phyloP scores from a whole-genome alignment of 202 grass and related monocot genomes.

The Panicum virgatum region DNA sequence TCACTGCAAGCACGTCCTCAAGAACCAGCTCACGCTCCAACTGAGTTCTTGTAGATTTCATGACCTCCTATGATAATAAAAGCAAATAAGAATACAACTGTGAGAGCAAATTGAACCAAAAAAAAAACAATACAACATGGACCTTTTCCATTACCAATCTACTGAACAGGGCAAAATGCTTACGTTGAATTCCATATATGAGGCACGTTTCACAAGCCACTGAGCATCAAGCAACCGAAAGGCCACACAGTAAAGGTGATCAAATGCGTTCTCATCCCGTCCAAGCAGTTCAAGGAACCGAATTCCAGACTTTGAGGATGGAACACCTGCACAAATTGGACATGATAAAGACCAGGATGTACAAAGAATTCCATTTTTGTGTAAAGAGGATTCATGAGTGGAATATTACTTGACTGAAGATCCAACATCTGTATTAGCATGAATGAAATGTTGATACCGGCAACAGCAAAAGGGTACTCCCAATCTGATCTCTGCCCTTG shows the following conservation, averaged over 20 bases:
- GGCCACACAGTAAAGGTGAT: slow-evolving; percentile 85
- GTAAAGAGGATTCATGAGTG: not conserved
- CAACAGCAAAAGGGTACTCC: slow-evolving; percentile 98
- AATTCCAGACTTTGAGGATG: slow-evolving; percentile 70
- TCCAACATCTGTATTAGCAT: slow-evolving; percentile 96
- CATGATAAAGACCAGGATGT: slow-evolving; percentile 11
- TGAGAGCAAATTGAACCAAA: too few relatives aligned
- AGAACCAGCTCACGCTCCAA: slow-evolving; percentile 74
- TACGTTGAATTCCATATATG: slow-evolving; percentile 99
- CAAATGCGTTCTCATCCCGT: slow-evolving; percentile 81
- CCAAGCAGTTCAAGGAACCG: slow-evolving; percentile 78
- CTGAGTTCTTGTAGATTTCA: slow-evolving; percentile 87
- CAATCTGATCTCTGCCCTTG: slow-evolving; percentile 78
- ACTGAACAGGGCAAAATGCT: not conserved
- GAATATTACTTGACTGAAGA: slow-evolving; percentile 68
- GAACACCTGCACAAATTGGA: slow-evolving; percentile 46
- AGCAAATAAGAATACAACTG: not conserved
- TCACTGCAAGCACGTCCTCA: slow-evolving; percentile 65
- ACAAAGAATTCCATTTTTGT: not conserved
- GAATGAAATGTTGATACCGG: slow-evolving; percentile 92
- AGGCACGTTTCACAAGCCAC: slow-evolving; percentile 88
- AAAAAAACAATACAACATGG: too few relatives aligned
- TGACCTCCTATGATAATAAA: slow-evolving; percentile 64
- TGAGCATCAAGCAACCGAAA: slow-evolving; percentile 88
- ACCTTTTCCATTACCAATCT: not conserved